Evolutionary conservation across 768 basidiomycete species (phyloP).

Genomic region (Naganishia vishniacii): DNA sequence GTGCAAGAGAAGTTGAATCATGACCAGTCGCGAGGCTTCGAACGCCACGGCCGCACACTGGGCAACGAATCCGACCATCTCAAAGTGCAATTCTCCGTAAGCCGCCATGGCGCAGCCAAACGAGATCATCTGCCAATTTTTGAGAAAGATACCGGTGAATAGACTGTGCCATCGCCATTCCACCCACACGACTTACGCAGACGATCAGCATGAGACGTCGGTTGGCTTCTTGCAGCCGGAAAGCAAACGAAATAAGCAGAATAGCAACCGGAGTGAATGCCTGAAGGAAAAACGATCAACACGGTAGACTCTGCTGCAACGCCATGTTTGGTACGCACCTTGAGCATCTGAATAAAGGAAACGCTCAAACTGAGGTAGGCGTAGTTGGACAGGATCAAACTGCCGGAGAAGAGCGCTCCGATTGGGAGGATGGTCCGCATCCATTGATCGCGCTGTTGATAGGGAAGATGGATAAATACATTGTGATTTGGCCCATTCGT

Average conservation of each 20-base stretch:
- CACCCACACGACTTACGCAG: slow-evolving; percentile 46
- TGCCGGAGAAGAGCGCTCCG: slow-evolving; percentile 86
- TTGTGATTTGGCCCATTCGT: neutral
- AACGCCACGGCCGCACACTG: slow-evolving; percentile 88
- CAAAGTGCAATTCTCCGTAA: slow-evolving; percentile 82
- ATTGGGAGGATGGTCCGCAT: slow-evolving; percentile 85
- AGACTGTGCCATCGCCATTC: too few species aligned
- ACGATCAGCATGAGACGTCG: slow-evolving; percentile 75
- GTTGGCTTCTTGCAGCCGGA: slow-evolving; percentile 81
- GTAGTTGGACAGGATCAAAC: slow-evolving; percentile 84
- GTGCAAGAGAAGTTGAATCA: slow-evolving; percentile 92
- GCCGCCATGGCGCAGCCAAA: slow-evolving; percentile 67
- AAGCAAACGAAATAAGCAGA: slow-evolving; percentile 82
- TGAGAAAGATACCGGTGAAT: neutral
- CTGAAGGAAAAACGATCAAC: neutral
- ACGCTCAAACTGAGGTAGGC: slow-evolving; percentile 79
- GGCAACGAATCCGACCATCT: slow-evolving; percentile 77
- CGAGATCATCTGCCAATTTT: slow-evolving; percentile 65
- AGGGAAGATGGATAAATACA: neutral
- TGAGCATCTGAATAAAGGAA: slow-evolving; percentile 96
- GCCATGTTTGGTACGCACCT: slow-evolving; percentile 50
- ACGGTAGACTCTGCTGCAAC: neutral
- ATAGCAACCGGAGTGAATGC: slow-evolving; percentile 50
- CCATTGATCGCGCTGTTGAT: slow-evolving; percentile 53
- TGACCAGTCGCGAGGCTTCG: slow-evolving; percentile 80